Percentiles rank a stretch among this genome's conserved stretches.
Evolutionary conservation across 2,329 filamentous ascomycete genomes (phyloP).

Genomic region (Neonectria magnoliae): DNA sequence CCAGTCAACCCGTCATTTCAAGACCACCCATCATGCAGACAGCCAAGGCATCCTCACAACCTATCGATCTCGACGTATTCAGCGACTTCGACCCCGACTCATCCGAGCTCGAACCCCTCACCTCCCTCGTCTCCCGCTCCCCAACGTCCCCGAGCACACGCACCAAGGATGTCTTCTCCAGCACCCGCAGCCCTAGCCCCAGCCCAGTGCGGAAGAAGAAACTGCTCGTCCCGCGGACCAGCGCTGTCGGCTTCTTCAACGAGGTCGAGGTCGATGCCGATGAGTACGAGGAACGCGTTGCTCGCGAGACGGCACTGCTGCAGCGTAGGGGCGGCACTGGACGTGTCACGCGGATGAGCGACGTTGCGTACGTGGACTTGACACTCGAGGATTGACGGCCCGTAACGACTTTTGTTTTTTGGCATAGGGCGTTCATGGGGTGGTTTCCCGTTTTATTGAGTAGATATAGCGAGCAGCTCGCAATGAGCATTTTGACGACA

Average conservation of each 20-base stretch:
- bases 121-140: conserved; percentile 9
- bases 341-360: conserved; percentile 43
- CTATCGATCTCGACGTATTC: conserved; percentile 5
- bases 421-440: conserved; percentile 23
- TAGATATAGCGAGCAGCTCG: conserved; percentile 1
- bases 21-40: conserved; percentile 2
- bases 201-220: conserved; percentile 48
- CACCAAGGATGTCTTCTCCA: conserved; percentile 1
- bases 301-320: conserved; percentile 32
- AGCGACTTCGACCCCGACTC: conserved; percentile 28
- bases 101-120: conserved; percentile 15
- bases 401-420: not conserved
- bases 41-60: not conserved
- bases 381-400: conserved; percentile 41
- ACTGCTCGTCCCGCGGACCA: conserved; percentile 50
- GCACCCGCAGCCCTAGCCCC: conserved; percentile 13
- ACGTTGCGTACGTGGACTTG: conserved; percentile 48
- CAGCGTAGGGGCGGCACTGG: conserved; percentile 27
- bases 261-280: conserved; percentile 43
- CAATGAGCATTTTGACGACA: conserved; percentile 7
- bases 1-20: conserved; percentile 16
- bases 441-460: not conserved
- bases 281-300: conserved; percentile 40
- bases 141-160: conserved; percentile 18
- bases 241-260: conserved; percentile 52